Base-by-base conservation (phyloP, 768 basidiomycete genomes). In the Collybia mongolica region DNA sequence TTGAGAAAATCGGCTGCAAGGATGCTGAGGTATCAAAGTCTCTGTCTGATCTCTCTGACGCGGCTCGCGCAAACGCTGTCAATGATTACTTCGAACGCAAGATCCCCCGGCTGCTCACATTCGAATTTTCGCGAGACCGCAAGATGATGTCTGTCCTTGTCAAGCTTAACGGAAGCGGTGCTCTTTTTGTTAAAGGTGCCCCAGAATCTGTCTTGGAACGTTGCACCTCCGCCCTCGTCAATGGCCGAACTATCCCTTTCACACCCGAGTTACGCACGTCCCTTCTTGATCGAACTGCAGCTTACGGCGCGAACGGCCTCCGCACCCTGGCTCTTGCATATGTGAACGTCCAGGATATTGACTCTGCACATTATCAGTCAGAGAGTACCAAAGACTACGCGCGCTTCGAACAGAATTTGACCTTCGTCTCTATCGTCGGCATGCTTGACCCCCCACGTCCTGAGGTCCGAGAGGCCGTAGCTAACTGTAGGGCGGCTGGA, bases 61-160 rank as follows among this genome's bases (percentile, higher is more conserved):
- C 75, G 15, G 72, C 69, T 32, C 89, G 95, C 47, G 86, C 89
- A 44, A 90, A 81, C 57, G 93, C 88, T 29, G 78, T 98, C 71
- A 94, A 88, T 74, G 86, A 90, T 29, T 77, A 84, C 68, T 86
- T 92, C 66, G 92, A 93, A 56, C 72, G 74, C 46, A 75, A 72
- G 14, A 86, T 92, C 62, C 75, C 84, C 15, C 86, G 94, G 51
- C 79, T 97, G 12, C 73, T 97, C 59, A 99, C 95, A 6, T 96
- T 99, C 67, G 96, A 99, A 68, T 98, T 99, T 71, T 92, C 94
- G 18, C 86, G 96, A 17, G 96, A 98, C 69, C 88, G 96, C 63
- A 99, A 98, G 73, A 96, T 95, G 84, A 98, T 98, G 96, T 97
- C 96, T 18, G 95, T 98, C 45, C 83, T 98, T 44, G 90, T 92